Base-by-base conservation (phyloP, 2,329 filamentous ascomycete genomes). In the Incumbomyces lentus region DNA sequence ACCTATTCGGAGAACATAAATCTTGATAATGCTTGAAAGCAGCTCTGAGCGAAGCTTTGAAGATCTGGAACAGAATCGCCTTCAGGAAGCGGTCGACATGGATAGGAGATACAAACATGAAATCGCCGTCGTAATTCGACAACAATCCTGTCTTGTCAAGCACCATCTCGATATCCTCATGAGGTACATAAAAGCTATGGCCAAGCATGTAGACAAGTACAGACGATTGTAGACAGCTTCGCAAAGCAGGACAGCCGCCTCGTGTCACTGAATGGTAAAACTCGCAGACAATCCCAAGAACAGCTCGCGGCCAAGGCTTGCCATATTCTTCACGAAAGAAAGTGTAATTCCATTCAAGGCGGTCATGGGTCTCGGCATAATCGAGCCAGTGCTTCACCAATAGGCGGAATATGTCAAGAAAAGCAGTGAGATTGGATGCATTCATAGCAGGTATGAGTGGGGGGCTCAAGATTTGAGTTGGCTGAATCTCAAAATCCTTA, bases 281-380 rank as follows among this genome's bases (percentile, higher is more conserved):
- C 3, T 30, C 7, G 18, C 42, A 45, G 16, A 45, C 34, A 30
- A 37, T 19, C 7, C 18, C 42, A 38, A 45, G 38, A 6, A 45
- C 33, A 10, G 34, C 19, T 14, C 42, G 12, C n/a, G 42, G 33
- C 42, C 42, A 45, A 10, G 42, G 18, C 31, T 45, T 45, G 11
- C 42, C 42, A 31, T 45, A 38, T 31, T 45, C 42, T 30, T 45
- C 33, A 12, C 33, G 42, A 31, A 45, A 45, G 33, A 45, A 45
- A 13, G 42, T 45, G 26, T 2, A 4, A 16, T 45, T 33, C 42
- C 42, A 45, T 12, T 45, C 42, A 30, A 45, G 4, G 19, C 38
- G 33, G 13, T 30, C 31, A 17, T 45, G 42, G 4, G 33, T 2
- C 18, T 45, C 33, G 7, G 42, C 42, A 18, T 34, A 45, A 22